These are phyloP conservation scores for Catenaria anguillulae DNA, from an alignment of 371 early-diverging fungal genomes.

Conservation along the genomic window DNA sequence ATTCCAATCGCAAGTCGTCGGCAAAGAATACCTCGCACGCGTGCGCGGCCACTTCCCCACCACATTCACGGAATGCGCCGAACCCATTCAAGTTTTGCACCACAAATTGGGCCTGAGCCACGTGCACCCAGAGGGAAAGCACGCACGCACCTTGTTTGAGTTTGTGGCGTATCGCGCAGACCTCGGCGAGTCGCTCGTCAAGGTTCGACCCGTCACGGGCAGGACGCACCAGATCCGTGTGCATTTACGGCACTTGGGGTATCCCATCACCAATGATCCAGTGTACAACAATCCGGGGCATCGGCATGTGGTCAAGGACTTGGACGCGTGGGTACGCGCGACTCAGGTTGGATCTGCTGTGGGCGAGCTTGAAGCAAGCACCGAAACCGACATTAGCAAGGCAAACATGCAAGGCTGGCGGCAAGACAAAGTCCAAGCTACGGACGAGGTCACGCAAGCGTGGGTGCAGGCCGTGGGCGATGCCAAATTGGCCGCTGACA, in stretches of 20 bases:
- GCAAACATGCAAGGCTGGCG: slow-evolving; percentile 4
- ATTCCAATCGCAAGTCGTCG: slow-evolving; percentile 46
- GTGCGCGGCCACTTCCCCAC: slow-evolving; percentile 75
- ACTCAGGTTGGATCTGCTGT: too few species aligned
- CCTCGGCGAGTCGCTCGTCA: slow-evolving; percentile 21
- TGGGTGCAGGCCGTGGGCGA: slow-evolving; percentile 9
- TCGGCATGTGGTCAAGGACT: slow-evolving; percentile 31
- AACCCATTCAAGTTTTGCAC: slow-evolving; percentile 65
- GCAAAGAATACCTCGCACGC: slow-evolving; percentile 73
- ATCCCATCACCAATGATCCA: slow-evolving; percentile 95
- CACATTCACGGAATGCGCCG: slow-evolving; percentile 27
- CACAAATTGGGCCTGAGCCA: slow-evolving; percentile 73
- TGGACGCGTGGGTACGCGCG: not conserved
- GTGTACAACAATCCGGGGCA: slow-evolving; percentile 55
- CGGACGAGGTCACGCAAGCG: slow-evolving; percentile 15
- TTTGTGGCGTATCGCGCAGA: slow-evolving; percentile 35
- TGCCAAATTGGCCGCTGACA: not conserved
- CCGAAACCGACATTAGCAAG: too few species aligned
- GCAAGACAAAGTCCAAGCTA: slow-evolving; percentile 16
- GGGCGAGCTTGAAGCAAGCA: too few species aligned
- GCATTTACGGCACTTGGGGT: slow-evolving; percentile 91
- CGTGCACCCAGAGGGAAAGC: slow-evolving; percentile 66
- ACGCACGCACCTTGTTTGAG: slow-evolving; percentile 32
- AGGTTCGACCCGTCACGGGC: slow-evolving; percentile 74
- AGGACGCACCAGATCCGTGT: slow-evolving; percentile 99